Conservation (phyloP, 139 green algal genomes). For the Nannochloris sp. region DNA sequence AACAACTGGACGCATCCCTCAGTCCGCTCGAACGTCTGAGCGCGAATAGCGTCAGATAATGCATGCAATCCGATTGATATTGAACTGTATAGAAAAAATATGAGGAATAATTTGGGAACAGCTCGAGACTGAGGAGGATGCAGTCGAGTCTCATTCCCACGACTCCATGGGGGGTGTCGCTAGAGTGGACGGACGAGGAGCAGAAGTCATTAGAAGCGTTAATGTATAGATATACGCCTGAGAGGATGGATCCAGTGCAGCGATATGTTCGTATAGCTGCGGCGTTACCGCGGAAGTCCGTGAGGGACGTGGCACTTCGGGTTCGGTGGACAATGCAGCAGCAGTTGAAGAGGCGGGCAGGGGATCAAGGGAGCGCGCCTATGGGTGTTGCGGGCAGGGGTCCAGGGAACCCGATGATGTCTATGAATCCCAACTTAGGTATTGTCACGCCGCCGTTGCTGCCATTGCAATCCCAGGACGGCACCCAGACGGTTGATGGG, state of each 20-base stretch:
- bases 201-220: constrained; percentile 40
- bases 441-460: constrained; percentile 3
- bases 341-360: constrained; percentile 25
- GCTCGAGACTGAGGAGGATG: not conserved
- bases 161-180: constrained; percentile 9
- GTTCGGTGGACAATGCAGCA: constrained; percentile 45
- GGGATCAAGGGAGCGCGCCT: constrained; percentile 5
- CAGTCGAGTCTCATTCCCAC: not conserved
- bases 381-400: not conserved
- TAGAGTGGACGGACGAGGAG: constrained; percentile 55
- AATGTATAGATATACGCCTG: constrained; percentile 34
- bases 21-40: too few species aligned
- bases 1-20: too few species aligned
- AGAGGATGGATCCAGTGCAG: constrained; percentile 31
- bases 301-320: constrained; percentile 62
- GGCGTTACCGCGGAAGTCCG: constrained; percentile 50
- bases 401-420: constrained; percentile 3
- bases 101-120: too few species aligned
- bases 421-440: not conserved
- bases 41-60: too few species aligned
- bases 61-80: too few species aligned
- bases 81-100: too few species aligned
- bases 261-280: constrained; percentile 56
- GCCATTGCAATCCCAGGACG: not conserved
- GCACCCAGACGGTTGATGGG: constrained; percentile 4